Base-by-base conservation (phyloP, 768 basidiomycete genomes). In the Thelephora ganbajun region DNA sequence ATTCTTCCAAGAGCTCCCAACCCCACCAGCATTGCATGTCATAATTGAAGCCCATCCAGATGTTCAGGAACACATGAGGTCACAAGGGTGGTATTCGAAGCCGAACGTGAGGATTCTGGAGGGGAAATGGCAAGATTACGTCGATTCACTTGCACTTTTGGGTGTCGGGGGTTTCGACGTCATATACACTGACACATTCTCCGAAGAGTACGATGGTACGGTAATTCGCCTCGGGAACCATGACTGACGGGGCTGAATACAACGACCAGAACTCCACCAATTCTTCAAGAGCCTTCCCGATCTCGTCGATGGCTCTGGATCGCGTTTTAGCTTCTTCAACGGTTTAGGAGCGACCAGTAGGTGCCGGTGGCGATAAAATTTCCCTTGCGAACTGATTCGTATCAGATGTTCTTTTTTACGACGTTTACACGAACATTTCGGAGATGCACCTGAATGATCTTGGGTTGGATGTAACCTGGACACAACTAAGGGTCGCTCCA, bases 41-140 rank as follows among this genome's bases (percentile, higher is more conserved):
- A 94, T 99, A 55, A 80, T 97, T 48, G 96, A 99, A 64, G 80
- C 94, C 1, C 96, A 99, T 59, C 83, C 84, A 0, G 86, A 92
- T 57, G 92, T 98, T 3, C 72, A 97, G n/a, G 64, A 69, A 44
- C 73, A 87, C 55, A 91, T 96, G 79, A 75, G 73, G 51, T 65
- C 71, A 23, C 68, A 63, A 13, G 80, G 92, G 0, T 96, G 94
- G 83, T 76, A 85, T 57, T 70, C 78, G 22, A 83, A 79, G 59
- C 68, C 74, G 0, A 80, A 81, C 5, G 87, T 97, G 36, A 76
- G 69, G 43, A 77, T 97, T 48, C 67, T 93, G 13, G 83, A 89
- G 62, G 91, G 91, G 1, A 84, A 83, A 61, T 99, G 96, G 96
- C 93, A 97, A 67, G 88, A 94, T 53, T 83, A 77, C 48, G 63